Conservation (phyloP, 805 yeast genomes). For the Saturnispora silvae region DNA sequence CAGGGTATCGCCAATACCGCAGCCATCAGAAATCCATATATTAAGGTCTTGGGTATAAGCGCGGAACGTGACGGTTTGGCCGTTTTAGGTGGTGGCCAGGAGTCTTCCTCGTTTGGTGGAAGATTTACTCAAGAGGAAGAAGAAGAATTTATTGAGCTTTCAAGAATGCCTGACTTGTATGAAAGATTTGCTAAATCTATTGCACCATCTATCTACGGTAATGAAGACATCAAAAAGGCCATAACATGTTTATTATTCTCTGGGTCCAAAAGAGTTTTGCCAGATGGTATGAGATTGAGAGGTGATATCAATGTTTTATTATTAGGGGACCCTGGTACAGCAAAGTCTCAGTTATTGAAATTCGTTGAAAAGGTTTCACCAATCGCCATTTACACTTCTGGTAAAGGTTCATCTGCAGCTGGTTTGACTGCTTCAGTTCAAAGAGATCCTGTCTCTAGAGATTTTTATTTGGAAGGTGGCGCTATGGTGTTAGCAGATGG, state of each 20-base stretch:
- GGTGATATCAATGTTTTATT: slow-evolving; percentile 93
- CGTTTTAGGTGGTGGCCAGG: slow-evolving; percentile 29
- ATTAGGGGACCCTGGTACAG: slow-evolving; percentile 98
- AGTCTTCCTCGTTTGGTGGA: slow-evolving; percentile 22
- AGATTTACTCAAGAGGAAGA: slow-evolving; percentile 88
- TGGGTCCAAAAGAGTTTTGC: slow-evolving; percentile 83
- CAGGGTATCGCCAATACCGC: slow-evolving; percentile 46
- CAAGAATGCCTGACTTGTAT: slow-evolving; percentile 77
- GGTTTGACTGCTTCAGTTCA: slow-evolving; percentile 98
- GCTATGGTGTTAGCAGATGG: slow-evolving; percentile 99
- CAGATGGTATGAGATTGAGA: slow-evolving; percentile 93
- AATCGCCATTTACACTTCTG: slow-evolving; percentile 91
- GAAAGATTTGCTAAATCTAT: slow-evolving; percentile 79
- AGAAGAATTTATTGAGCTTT: slow-evolving; percentile 72
- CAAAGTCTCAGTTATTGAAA: slow-evolving; percentile 90
- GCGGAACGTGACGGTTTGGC: slow-evolving; percentile 50
- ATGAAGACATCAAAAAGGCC: slow-evolving; percentile 84
- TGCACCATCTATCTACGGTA: slow-evolving; percentile 96
- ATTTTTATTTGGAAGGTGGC: slow-evolving; percentile 95
- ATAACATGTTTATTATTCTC: slow-evolving; percentile 88
- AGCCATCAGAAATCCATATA: slow-evolving; percentile 88
- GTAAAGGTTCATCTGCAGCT: slow-evolving; percentile 99
- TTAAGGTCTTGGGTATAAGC: slow-evolving; percentile 77
- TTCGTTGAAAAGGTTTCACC: slow-evolving; percentile 94
- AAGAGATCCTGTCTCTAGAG: slow-evolving; percentile 78